Conservation (phyloP, 148 eudicot genomes). For the Gaultheria prostrata region DNA sequence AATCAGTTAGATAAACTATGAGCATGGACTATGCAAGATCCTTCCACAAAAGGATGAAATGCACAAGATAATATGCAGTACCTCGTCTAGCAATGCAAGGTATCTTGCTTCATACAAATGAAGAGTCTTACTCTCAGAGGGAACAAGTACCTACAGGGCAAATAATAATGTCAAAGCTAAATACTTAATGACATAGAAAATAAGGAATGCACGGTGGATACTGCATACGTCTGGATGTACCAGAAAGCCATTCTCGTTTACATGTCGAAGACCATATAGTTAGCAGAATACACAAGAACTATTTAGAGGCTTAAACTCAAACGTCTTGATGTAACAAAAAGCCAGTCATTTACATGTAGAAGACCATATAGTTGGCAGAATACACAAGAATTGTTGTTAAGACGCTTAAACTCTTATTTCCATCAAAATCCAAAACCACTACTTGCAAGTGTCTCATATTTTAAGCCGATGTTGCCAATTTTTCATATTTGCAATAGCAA, state of each 20-base stretch:
- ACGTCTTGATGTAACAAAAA: not conserved
- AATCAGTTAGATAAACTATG: not conserved
- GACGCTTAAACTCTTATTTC: not conserved
- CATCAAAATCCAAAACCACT: not conserved
- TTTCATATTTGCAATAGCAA: not conserved
- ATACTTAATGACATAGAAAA: not conserved
- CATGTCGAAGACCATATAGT: not conserved
- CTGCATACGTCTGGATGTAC: not conserved
- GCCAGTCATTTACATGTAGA: not conserved
- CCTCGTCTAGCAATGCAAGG: slow-evolving; percentile 48
- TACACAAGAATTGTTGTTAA: not conserved
- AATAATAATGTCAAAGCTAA: not conserved
- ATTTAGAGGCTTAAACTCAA: not conserved
- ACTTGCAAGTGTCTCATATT: not conserved
- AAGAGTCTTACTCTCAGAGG: slow-evolving; percentile 45
- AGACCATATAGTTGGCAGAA: not conserved
- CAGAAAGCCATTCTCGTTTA: not conserved
- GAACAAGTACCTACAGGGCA: slow-evolving; percentile 38
- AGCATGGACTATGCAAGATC: not conserved
- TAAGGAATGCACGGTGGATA: not conserved
- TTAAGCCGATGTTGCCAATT: not conserved
- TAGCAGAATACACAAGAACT: not conserved
- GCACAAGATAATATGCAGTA: slow-evolving; percentile 14
- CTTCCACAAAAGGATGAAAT: not conserved
- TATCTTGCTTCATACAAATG: slow-evolving; percentile 57